These are phyloP conservation scores for Diplotaxis tenuifolia DNA, from an alignment of 345 rosid species.

Conservation along the genomic window DNA sequence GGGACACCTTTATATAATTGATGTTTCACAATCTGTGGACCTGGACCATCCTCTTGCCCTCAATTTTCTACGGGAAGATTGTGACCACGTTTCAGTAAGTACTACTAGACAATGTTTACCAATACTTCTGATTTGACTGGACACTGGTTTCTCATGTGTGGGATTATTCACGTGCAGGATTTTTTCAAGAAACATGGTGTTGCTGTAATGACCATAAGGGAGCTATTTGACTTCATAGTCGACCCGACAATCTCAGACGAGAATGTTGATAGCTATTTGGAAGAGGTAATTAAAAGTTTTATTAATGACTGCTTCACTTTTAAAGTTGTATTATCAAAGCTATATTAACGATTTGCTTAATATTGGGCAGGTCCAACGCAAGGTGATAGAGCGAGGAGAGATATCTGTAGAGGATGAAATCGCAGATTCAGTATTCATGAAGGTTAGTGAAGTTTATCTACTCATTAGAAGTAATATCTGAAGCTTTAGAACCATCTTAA, in stretches of 20 bases:
- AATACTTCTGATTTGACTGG: background rate
- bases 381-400: constrained; percentile 63
- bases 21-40: constrained; percentile 94
- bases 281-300: constrained; percentile 50
- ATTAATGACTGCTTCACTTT: background rate
- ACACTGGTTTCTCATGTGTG: background rate
- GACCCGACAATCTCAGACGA: constrained; percentile 86
- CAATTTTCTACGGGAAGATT: constrained; percentile 91
- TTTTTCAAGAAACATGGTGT: constrained; percentile 90
- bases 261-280: constrained; percentile 74
- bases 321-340: background rate
- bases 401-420: constrained; percentile 82
- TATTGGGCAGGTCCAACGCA: constrained; percentile 64
- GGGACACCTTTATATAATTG: constrained; percentile 91
- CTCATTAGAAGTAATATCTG: background rate
- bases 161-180: constrained; percentile 47
- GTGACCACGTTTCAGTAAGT: constrained; percentile 91
- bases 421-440: constrained; percentile 84
- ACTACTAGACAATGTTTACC: background rate
- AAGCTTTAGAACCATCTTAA: background rate
- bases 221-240: constrained; percentile 91
- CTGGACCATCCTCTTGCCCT: constrained; percentile 93
- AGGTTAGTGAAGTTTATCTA: constrained; percentile 53
- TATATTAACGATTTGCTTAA: background rate
- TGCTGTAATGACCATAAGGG: constrained; percentile 90